phyloP scores from a whole-genome alignment of 106 monocot species.

The Triglochin maritima region DNA sequence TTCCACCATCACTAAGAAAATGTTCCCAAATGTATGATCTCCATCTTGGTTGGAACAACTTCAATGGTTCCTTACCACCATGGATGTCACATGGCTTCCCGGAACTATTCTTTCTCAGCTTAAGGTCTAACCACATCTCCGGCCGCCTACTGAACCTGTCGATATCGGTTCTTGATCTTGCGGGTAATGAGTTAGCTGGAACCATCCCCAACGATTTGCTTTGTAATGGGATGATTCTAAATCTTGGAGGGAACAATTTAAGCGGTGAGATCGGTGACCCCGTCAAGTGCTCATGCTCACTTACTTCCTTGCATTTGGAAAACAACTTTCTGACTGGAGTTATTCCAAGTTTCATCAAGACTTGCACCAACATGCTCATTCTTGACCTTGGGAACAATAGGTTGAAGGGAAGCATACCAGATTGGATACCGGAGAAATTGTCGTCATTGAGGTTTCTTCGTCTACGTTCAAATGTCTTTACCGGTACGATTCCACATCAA shows the following conservation, averaged over 20 bases:
- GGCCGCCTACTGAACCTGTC: neutral
- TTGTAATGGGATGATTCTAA: neutral
- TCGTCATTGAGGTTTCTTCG: conserved; percentile 1
- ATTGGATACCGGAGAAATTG: conserved; percentile 8
- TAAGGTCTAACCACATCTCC: neutral
- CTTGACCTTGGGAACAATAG: conserved; percentile 14
- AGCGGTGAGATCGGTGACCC: conserved; percentile 1
- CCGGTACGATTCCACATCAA: conserved; percentile 6
- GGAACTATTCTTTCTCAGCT: neutral
- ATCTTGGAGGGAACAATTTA: conserved; percentile 3
- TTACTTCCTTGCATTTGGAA: conserved; percentile 2
- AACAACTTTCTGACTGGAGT: conserved; percentile 5
- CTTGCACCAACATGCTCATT: conserved; percentile 3
- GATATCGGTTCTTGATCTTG: neutral
- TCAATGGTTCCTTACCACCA: conserved; percentile 1
- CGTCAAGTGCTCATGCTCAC: neutral
- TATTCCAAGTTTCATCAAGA: conserved; percentile 5
- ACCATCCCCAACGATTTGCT: no score
- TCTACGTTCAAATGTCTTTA: conserved; percentile 11
- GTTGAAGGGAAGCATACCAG: conserved; percentile 8
- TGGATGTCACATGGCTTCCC: conserved; percentile 1
- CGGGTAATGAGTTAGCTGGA: no score
- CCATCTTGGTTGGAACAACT: conserved; percentile 5
- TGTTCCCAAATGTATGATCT: neutral
- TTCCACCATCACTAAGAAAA: conserved; percentile 1